Evolutionary conservation across 345 rosid species (phyloP), one percentile per base, ranked within the genome.

Genomic region (Eutrema heterophyllum): DNA sequence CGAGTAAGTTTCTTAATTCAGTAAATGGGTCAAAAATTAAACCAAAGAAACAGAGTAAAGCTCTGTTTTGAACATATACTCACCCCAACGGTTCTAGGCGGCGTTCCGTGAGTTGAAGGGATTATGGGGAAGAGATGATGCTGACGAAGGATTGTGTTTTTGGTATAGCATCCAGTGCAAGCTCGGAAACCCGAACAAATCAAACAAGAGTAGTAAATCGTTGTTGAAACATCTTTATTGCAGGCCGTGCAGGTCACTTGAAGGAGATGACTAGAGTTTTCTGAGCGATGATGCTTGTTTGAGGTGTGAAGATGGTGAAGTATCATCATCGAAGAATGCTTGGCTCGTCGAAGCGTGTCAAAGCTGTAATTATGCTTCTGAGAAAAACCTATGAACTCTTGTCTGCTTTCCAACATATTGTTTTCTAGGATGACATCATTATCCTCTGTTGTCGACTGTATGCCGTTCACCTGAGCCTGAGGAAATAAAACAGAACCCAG

Each of bases 271-370:
- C 52, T 40, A 48, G 72, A 21, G 45, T 27, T 43, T 61, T 66
- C 70, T 38, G 43, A 46, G 58, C 44, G 18, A 9, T 52, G 24
- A 6, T 65, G 60, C 39, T 57, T 14, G 13, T 10, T 70, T 64
- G 77, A 80, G 61, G 68, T 72, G 56, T 71, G 80, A 41, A 86
- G 89, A 68, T 83, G 78, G 78, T 89, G 76, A 30, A 92, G 81
- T 77, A 89, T 81, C 93, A 88, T 86, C 92, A 89, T 89, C 2
- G 92, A 84, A 21, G 97, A 86, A 79, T 85, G 68, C 79, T 92
- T 92, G 69, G 92, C 93, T 43, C 84, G 85, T 43, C 92, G 84
- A 70, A 88, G 88, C 9, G 84, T 76, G 80, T 89, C 85, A 44
- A 89, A 89, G 66, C 81, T 82, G 77, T 86, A 85, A 59, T 81